Conservation (phyloP, 148 eudicot genomes). For the Limonium bicolor region DNA sequence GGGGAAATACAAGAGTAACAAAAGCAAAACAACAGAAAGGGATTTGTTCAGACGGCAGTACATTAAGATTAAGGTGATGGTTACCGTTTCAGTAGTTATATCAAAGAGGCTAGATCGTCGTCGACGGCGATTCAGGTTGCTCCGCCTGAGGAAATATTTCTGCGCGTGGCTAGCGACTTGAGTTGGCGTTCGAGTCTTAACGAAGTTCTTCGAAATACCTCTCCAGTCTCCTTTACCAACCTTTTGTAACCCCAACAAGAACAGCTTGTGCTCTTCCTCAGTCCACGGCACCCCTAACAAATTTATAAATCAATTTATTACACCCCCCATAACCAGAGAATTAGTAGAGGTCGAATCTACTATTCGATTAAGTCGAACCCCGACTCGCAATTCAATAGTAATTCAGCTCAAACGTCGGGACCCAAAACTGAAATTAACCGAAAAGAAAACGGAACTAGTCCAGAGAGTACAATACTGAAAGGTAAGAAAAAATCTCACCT, state of each 20-base stretch:
- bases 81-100: slow-evolving; percentile 66
- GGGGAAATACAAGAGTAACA: neutral
- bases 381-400: neutral
- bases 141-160: slow-evolving; percentile 67
- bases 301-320: neutral
- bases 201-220: slow-evolving; percentile 67
- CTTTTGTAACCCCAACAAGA: slow-evolving; percentile 47
- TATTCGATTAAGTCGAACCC: neutral
- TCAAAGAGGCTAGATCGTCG: slow-evolving; percentile 85
- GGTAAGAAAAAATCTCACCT: slow-evolving; percentile 20
- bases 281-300: slow-evolving; percentile 67
- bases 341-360: neutral
- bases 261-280: slow-evolving; percentile 61
- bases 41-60: too few species aligned
- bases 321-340: neutral
- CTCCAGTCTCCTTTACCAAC: slow-evolving; percentile 93
- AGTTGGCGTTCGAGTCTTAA: slow-evolving; percentile 80
- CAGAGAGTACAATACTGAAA: neutral
- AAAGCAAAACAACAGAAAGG: neutral
- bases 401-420: neutral
- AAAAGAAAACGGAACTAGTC: neutral
- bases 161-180: slow-evolving; percentile 96
- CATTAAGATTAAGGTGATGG: neutral
- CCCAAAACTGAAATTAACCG: neutral
- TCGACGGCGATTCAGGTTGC: slow-evolving; percentile 46